Conservation (phyloP, 208 protist genomes). For the Crithidia expoeki region DNA sequence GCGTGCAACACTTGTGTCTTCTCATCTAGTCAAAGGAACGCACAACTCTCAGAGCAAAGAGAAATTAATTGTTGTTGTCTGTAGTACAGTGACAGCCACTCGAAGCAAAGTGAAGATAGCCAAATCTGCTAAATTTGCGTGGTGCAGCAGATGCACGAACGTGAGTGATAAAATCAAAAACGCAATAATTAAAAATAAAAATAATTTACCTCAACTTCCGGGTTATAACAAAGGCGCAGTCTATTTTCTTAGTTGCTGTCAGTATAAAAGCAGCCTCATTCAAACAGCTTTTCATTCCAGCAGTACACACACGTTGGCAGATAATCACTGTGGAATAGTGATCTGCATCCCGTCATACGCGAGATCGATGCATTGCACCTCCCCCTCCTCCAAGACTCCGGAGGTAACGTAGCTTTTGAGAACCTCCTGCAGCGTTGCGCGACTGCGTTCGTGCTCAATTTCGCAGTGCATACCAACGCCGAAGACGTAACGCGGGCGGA, state of each 20-base stretch:
- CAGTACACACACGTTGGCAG: too few relatives aligned
- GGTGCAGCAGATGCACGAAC: neutral
- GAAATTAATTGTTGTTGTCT: too few relatives aligned
- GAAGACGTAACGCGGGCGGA: conserved; percentile 61
- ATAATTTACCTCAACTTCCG: too few relatives aligned
- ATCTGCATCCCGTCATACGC: conserved; percentile 76
- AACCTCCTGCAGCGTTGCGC: conserved; percentile 36
- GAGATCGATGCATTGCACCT: conserved; percentile 60
- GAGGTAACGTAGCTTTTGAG: conserved; percentile 33
- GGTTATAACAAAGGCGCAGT: too few relatives aligned
- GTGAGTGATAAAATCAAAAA: neutral
- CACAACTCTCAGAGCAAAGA: too few relatives aligned
- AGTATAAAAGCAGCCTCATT: too few relatives aligned
- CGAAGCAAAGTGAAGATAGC: too few relatives aligned
- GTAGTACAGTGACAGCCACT: too few relatives aligned
- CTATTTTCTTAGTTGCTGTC: too few relatives aligned
- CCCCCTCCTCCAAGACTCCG: conserved; percentile 30
- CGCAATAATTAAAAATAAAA: neutral
- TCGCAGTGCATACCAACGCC: conserved; percentile 84
- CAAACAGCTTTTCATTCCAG: too few relatives aligned
- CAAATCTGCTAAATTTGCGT: neutral
- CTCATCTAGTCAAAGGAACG: too few relatives aligned
- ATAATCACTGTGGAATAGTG: conserved; percentile 42
- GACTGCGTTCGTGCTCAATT: conserved; percentile 51
- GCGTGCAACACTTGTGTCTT: too few relatives aligned